phyloP scores from a whole-genome alignment of 768 basidiomycete genomes.

The Multifurca ochricompacta region DNA sequence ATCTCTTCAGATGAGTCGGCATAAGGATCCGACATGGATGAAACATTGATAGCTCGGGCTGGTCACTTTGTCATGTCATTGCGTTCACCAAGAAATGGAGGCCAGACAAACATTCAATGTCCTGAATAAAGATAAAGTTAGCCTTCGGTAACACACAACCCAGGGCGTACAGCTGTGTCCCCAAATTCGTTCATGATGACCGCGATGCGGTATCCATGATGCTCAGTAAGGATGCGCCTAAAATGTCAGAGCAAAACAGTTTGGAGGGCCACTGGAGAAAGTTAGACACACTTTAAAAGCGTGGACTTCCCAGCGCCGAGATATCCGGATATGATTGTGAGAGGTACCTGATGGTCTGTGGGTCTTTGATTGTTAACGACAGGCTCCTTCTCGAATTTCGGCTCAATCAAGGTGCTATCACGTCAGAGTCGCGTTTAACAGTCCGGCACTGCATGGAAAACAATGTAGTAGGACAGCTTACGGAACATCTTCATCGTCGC shows the following conservation, averaged over 20 bases:
- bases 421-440: background rate
- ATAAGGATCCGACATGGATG: conserved; percentile 53
- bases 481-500: conserved; percentile 15
- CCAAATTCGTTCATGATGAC: conserved; percentile 99
- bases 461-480: background rate
- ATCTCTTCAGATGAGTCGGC: conserved; percentile 73
- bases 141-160: background rate
- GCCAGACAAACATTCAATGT: conserved; percentile 71
- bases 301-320: conserved; percentile 95
- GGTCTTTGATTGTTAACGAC: background rate
- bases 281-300: conserved; percentile 57
- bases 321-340: conserved; percentile 93
- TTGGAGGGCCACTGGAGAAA: background rate
- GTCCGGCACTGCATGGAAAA: background rate
- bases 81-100: background rate
- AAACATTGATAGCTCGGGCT: conserved; percentile 85
- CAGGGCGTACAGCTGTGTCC: conserved; percentile 68
- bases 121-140: conserved; percentile 39
- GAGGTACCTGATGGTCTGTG: conserved; percentile 48
- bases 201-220: conserved; percentile 92
- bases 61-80: conserved; percentile 7
- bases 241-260: background rate
- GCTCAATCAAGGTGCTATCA: conserved; percentile 8
- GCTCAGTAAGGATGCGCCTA: conserved; percentile 83
- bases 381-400: background rate